These are phyloP conservation scores for Colletotrichum abscissum DNA, from an alignment of 2,329 filamentous ascomycete species.

Conservation along the genomic window DNA sequence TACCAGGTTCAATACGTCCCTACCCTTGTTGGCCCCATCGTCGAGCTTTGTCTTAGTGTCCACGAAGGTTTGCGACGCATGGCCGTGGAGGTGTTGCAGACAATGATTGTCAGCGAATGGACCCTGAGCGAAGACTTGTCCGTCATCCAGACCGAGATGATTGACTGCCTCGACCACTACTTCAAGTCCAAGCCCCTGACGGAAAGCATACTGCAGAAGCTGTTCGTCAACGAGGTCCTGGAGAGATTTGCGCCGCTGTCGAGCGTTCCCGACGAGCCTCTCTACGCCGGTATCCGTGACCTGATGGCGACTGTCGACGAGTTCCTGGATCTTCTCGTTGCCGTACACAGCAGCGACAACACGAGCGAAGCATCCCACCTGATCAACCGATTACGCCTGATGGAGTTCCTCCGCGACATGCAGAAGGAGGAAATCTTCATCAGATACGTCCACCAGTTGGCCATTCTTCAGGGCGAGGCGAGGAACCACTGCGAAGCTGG, in stretches of 20 bases:
- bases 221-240: constrained; percentile 88
- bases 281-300: constrained; percentile 81
- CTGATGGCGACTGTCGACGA: constrained; percentile 89
- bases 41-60: constrained; percentile 93
- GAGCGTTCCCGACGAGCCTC: constrained; percentile 73
- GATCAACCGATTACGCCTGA: constrained; percentile 88
- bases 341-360: constrained; percentile 82
- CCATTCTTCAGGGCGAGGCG: constrained; percentile 78
- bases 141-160: constrained; percentile 94
- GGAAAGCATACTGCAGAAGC: constrained; percentile 90
- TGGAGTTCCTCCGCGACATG: constrained; percentile 98
- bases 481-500: constrained; percentile 89
- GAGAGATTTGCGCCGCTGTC: constrained; percentile 81
- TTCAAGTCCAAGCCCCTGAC: constrained; percentile 91
- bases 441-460: constrained; percentile 93
- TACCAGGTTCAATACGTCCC: constrained; percentile 99
- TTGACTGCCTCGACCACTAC: constrained; percentile 88
- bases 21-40: constrained; percentile 87
- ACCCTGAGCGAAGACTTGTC: constrained; percentile 91
- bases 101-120: constrained; percentile 99
- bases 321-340: constrained; percentile 89
- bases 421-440: constrained; percentile 97
- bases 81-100: constrained; percentile 92
- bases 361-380: constrained; percentile 82
- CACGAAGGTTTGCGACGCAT: constrained; percentile 91